Base-by-base conservation (phyloP, 1,139 yeast genomes). In the Geotrichum candidum region DNA sequence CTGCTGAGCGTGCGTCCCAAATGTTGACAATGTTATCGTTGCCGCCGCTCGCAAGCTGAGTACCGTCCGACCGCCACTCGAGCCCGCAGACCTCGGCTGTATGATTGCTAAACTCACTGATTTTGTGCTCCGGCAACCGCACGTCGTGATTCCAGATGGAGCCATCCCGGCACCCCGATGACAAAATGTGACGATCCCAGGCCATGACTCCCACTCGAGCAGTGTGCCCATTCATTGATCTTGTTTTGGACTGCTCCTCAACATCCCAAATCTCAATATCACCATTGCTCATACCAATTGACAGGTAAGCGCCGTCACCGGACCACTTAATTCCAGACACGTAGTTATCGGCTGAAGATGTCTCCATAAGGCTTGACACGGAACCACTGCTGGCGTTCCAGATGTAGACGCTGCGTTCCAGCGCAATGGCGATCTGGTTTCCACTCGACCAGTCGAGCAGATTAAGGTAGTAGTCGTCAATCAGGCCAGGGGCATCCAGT, bases 41-140 rank as follows among this genome's bases (percentile, higher is more conserved):
- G 38, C 98, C 97, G 15, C 99, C 99, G 11, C 92, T 84, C 1
- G 96, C 96, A 65, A 92, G 80, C 72, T 90, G 96, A 65, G 82
- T 78, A 1, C 97, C 97, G 72, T 92, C 98, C 3, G 78, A 70
- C 65, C 94, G 82, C 84, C 96, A 94, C 68, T 88, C 88, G 50
- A 94, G 78, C 0, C 99, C 99, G 77, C 99, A 94, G 35, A 94
- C 87, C 75, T 94, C 99, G 2, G 96, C 97, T 63, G 82, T 78
- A 72, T 94, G 99, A 63, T 84, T 81, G 63, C 80, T 80, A 72
- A 84, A 79, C 58, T 80, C 81, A 13, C 82, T 71, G 1, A 87
- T 84, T 53, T 88, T 80, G 75, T 94, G 98, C 62, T 84, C 79
- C 46, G 95, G 88, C 15, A 90, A 78, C 67, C 99, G 82, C n/a